These are phyloP conservation scores for Croton setiger DNA, from an alignment of 441 rosid genomes.

Conservation along the genomic window DNA sequence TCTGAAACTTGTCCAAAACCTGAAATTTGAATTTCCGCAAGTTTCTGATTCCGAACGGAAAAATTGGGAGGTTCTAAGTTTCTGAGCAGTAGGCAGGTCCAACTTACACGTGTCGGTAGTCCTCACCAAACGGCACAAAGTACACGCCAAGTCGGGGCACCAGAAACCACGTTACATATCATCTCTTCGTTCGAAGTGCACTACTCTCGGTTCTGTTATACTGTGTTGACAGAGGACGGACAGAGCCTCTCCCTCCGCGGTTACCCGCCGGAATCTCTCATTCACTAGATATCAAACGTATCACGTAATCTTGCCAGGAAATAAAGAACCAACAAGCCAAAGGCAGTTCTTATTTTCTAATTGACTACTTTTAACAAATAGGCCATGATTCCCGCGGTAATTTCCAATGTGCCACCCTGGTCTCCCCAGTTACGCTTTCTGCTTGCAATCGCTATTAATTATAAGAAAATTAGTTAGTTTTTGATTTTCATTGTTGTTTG, in stretches of 20 bases:
- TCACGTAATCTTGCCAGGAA: background rate
- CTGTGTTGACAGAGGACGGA: background rate
- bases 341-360: background rate
- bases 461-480: background rate
- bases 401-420: background rate
- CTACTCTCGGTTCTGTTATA: no score
- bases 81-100: background rate
- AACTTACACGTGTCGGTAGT: constrained; percentile 29
- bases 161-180: background rate
- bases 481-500: background rate
- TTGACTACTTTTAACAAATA: background rate
- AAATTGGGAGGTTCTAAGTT: no score
- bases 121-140: constrained; percentile 14
- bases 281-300: background rate
- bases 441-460: background rate
- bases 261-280: background rate
- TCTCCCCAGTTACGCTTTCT: background rate
- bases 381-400: constrained; percentile 1
- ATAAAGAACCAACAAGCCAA: background rate
- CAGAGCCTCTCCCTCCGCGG: background rate
- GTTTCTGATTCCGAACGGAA: no score
- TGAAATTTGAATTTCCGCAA: no score
- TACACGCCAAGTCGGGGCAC: background rate
- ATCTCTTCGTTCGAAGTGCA: background rate
- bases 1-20: no score